These are phyloP conservation scores for Trichoderma gamsii DNA, from an alignment of 495 filamentous ascomycete genomes.

Conservation along the genomic window DNA sequence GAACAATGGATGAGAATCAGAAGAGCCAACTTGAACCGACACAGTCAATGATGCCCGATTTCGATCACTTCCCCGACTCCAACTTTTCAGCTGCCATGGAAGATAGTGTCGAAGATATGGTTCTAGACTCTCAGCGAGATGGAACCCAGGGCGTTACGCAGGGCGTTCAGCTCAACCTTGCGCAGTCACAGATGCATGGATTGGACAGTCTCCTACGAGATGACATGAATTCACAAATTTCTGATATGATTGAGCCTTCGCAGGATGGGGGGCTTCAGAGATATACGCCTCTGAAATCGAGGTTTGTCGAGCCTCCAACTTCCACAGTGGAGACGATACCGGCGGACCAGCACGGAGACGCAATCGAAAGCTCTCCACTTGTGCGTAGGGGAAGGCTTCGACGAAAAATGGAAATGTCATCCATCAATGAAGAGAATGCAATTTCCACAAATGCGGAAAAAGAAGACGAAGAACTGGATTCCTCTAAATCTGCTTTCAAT, in stretches of 20 bases:
- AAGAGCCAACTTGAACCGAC: conserved; percentile 25
- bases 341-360: conserved; percentile 35
- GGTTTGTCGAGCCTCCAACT: conserved; percentile 56
- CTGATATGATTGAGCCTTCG: conserved; percentile 65
- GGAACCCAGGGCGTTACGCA: conserved; percentile 40
- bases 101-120: conserved; percentile 43
- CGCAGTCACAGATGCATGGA: conserved; percentile 48
- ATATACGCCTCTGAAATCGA: conserved; percentile 47
- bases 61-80: conserved; percentile 39
- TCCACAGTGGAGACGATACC: conserved; percentile 69
- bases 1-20: conserved; percentile 71
- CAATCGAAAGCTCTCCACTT: conserved; percentile 46
- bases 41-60: conserved; percentile 33
- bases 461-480: conserved; percentile 49
- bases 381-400: conserved; percentile 56
- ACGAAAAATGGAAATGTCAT: conserved; percentile 31
- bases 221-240: conserved; percentile 50
- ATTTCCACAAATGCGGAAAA: conserved; percentile 44
- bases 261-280: conserved; percentile 75
- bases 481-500: conserved; percentile 51
- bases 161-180: conserved; percentile 45
- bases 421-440: conserved; percentile 9
- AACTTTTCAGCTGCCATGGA: conserved; percentile 45
- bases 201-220: conserved; percentile 43
- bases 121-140: conserved; percentile 57